These are phyloP conservation scores for Ophiostoma novo-ulmi DNA, from an alignment of 2,329 filamentous ascomycete genomes.

Conservation along the genomic window DNA sequence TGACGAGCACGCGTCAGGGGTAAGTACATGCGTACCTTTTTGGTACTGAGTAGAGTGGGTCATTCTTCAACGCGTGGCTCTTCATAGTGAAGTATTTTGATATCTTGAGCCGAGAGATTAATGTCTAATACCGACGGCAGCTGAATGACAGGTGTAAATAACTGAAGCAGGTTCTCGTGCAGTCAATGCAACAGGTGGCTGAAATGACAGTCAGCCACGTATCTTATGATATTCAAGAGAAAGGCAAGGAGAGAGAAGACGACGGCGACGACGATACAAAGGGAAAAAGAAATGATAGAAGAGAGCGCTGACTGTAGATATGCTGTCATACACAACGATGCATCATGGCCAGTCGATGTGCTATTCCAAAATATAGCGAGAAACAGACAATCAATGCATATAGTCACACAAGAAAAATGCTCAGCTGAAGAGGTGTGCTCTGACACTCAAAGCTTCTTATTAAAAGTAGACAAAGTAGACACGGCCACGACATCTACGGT, in stretches of 20 bases:
- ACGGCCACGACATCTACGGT: no score
- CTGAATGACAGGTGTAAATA: neutral
- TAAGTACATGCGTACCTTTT: slow-evolving; percentile 11
- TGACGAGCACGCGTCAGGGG: slow-evolving; percentile 13
- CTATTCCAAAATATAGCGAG: neutral
- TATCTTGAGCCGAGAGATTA: neutral
- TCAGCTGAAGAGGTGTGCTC: neutral
- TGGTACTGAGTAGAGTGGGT: neutral
- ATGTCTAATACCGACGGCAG: neutral
- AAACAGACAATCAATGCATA: no score
- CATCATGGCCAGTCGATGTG: neutral
- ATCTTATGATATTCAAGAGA: no score
- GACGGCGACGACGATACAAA: neutral
- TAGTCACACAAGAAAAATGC: neutral
- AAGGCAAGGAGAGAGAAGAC: neutral
- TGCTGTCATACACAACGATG: neutral
- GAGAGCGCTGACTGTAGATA: neutral
- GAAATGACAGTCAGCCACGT: neutral
- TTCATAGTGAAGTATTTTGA: neutral
- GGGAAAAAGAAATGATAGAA: neutral
- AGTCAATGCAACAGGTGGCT: neutral
- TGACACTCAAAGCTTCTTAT: neutral
- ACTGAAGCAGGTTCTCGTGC: neutral
- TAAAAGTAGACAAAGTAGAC: no score
- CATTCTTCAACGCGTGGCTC: slow-evolving; percentile 9